Conservation (phyloP, 2,329 filamentous ascomycete species). For the Leptodontidium sp. region DNA sequence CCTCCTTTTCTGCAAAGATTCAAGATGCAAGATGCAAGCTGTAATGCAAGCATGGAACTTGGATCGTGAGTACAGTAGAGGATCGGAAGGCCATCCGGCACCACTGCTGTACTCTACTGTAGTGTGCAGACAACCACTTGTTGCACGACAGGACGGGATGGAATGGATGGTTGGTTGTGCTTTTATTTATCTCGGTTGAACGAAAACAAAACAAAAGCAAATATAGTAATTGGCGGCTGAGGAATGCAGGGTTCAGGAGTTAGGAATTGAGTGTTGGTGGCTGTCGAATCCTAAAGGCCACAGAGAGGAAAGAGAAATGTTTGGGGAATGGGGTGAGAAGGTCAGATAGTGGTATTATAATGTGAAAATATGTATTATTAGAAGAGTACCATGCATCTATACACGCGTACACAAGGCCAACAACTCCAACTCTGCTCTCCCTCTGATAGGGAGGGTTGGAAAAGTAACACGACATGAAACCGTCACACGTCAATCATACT, state of each 20-base stretch:
- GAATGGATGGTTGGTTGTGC: too few relatives aligned
- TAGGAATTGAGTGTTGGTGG: not conserved
- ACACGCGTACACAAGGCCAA: not conserved
- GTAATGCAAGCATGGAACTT: not conserved
- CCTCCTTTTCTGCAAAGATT: too few relatives aligned
- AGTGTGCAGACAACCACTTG: not conserved
- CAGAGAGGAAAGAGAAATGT: too few relatives aligned
- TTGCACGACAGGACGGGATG: constrained; percentile 6
- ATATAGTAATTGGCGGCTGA: not conserved
- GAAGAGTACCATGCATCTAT: not conserved
- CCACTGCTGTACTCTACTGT: not conserved
- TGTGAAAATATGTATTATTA: constrained; percentile 5
- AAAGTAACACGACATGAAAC: constrained; percentile 5
- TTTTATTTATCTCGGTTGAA: too few relatives aligned
- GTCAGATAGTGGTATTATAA: not conserved
- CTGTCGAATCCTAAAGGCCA: too few relatives aligned
- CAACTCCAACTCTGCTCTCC: not conserved
- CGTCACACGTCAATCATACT: constrained; percentile 21
- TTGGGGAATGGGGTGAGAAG: too few relatives aligned
- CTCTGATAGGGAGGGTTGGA: not conserved
- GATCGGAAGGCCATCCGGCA: not conserved
- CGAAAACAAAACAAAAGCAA: too few relatives aligned
- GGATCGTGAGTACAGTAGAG: not conserved
- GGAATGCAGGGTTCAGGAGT: not conserved
- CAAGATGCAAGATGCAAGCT: not conserved